phyloP scores from a whole-genome alignment of 2,329 filamentous ascomycete genomes.

The Clonostachys rhizophaga region DNA sequence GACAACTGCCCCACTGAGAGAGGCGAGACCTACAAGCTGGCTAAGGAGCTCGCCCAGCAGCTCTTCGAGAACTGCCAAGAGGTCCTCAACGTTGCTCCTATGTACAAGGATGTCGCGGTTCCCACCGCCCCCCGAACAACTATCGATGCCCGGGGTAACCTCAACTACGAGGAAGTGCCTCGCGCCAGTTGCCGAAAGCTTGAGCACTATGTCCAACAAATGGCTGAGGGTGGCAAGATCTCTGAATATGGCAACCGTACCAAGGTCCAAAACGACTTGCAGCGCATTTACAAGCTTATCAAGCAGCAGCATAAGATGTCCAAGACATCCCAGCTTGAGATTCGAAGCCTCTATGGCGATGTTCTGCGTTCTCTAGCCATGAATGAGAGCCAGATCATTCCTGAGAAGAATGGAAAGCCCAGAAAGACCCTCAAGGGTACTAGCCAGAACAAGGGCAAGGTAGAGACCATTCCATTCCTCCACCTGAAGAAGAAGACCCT shows the following conservation, averaged over 20 bases:
- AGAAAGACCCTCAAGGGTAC: slow-evolving; percentile 50
- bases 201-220: slow-evolving; percentile 96
- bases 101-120: slow-evolving; percentile 92
- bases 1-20: slow-evolving; percentile 96
- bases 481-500: slow-evolving; percentile 92
- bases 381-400: slow-evolving; percentile 97
- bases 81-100: slow-evolving; percentile 74
- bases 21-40: slow-evolving; percentile 96
- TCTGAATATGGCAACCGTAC: slow-evolving; percentile 97
- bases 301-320: slow-evolving; percentile 97
- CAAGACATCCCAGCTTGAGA: slow-evolving; percentile 92
- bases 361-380: slow-evolving; percentile 91
- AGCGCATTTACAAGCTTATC: slow-evolving; percentile 96
- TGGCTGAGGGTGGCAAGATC: slow-evolving; percentile 97
- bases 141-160: slow-evolving; percentile 87
- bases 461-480: slow-evolving; percentile 96
- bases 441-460: slow-evolving; percentile 74
- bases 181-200: slow-evolving; percentile 89
- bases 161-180: slow-evolving; percentile 86
- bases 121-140: slow-evolving; percentile 90
- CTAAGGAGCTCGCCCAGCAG: slow-evolving; percentile 87
- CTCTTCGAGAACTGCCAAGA: slow-evolving; percentile 98
- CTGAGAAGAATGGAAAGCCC: slow-evolving; percentile 72
- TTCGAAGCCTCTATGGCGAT: slow-evolving; percentile 91
- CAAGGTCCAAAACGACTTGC: slow-evolving; percentile 94